Conservation (phyloP, 768 basidiomycete species). For the Tylopilus sp. region DNA sequence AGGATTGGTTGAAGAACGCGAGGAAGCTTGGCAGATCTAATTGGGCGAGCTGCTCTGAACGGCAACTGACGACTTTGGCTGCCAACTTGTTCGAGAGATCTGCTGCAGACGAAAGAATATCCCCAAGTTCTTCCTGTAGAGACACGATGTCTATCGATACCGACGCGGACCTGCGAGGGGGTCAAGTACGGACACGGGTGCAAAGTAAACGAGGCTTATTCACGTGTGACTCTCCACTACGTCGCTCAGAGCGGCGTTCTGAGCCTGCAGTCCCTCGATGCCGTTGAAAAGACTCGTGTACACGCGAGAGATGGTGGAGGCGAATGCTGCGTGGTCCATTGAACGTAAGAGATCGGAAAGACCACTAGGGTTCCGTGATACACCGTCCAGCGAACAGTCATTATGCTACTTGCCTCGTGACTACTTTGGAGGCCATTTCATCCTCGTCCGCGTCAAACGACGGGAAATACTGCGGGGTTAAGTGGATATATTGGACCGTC, state of each 20-base stretch:
- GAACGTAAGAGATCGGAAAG: conserved; percentile 56
- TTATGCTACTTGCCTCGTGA: conserved; percentile 21
- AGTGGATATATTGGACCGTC: neutral
- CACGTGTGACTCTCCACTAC: conserved; percentile 50
- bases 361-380: conserved; percentile 17
- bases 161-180: conserved; percentile 34
- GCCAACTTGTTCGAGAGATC: conserved; percentile 84
- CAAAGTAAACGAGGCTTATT: conserved; percentile 9
- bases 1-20: conserved; percentile 77
- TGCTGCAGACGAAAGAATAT: conserved; percentile 74
- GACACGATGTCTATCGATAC: conserved; percentile 41
- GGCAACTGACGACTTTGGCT: conserved; percentile 71
- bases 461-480: conserved; percentile 50
- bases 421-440: conserved; percentile 33
- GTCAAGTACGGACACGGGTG: conserved; percentile 1
- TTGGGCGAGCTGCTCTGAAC: conserved; percentile 75
- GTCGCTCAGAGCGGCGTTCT: conserved; percentile 54
- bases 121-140: conserved; percentile 64
- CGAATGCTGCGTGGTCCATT: conserved; percentile 69
- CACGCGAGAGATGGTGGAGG: conserved; percentile 54
- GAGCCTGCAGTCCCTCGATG: conserved; percentile 64
- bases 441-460: conserved; percentile 56
- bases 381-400: neutral
- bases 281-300: conserved; percentile 61
- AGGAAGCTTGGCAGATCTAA: conserved; percentile 75